Evolutionary conservation across 2,329 filamentous ascomycete genomes (phyloP).

Genomic region (Aspergillus felis): DNA sequence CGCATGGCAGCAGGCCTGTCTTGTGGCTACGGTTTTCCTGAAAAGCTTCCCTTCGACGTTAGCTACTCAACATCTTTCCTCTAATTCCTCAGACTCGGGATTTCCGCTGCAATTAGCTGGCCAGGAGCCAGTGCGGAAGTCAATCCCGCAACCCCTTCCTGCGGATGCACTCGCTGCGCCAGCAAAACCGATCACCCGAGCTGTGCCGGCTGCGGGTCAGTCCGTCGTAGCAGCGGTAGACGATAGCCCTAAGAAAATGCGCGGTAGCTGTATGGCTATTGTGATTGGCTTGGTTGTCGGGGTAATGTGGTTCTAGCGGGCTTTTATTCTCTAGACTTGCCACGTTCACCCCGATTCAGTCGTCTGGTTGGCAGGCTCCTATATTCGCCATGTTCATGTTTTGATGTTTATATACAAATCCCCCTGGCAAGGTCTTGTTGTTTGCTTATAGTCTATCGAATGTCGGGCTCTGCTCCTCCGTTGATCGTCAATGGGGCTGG

Average conservation of each 20-base stretch:
- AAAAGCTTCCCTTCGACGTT: conserved; percentile 4
- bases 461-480: neutral
- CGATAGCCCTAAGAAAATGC: conserved; percentile 24
- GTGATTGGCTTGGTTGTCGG: conserved; percentile 34
- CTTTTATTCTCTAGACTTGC: no score
- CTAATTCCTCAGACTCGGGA: neutral
- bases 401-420: neutral
- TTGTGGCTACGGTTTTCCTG: conserved; percentile 11
- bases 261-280: conserved; percentile 36
- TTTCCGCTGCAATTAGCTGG: neutral
- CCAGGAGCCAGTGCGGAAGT: neutral
- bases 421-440: neutral
- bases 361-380: neutral
- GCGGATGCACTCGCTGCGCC: neutral
- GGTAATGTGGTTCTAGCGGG: conserved; percentile 34
- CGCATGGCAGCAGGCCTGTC: conserved; percentile 34
- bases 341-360: neutral
- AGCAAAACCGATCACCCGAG: conserved; percentile 5
- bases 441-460: neutral
- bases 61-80: neutral
- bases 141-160: neutral
- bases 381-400: neutral
- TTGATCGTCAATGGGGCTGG: neutral
- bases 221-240: conserved; percentile 21
- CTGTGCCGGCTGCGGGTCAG: conserved; percentile 15